Conservation (phyloP, 768 basidiomycete genomes). For the Nidula microcarpa region DNA sequence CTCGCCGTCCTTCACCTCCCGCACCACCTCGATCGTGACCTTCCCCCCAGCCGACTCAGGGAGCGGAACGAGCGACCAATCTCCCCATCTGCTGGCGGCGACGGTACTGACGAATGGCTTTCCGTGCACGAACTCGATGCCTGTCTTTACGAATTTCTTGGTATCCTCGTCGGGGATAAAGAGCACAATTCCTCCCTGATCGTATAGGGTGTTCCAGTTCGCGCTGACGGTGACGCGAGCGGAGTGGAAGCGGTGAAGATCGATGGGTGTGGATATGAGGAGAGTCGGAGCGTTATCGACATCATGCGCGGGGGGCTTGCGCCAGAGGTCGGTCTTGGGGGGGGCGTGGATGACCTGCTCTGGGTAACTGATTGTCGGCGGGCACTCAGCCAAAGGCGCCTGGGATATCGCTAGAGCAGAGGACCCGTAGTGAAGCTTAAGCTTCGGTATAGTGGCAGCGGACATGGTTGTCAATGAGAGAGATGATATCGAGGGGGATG, state of each 20-base stretch:
- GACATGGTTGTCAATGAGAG: not conserved
- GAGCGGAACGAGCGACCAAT: constrained; percentile 26
- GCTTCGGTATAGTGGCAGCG: constrained; percentile 13
- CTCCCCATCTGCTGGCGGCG: constrained; percentile 23
- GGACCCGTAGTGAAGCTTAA: constrained; percentile 25
- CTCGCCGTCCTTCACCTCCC: constrained; percentile 21
- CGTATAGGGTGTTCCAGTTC: constrained; percentile 23
- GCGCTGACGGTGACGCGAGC: constrained; percentile 24
- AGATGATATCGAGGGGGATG: too few species aligned
- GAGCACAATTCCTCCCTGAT: constrained; percentile 25
- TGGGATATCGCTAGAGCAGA: constrained; percentile 27
- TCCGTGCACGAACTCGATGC: constrained; percentile 25
- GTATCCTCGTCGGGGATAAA: constrained; percentile 28
- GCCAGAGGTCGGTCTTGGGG: constrained; percentile 28
- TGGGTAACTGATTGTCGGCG: constrained; percentile 17
- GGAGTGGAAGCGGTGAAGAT: constrained; percentile 24
- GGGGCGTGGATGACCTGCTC: constrained; percentile 17
- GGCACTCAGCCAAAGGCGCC: constrained; percentile 7
- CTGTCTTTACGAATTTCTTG: constrained; percentile 27
- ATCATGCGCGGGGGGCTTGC: constrained; percentile 24
- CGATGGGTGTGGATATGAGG: constrained; percentile 20
- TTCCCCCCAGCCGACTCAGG: constrained; percentile 17
- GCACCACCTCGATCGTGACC: constrained; percentile 23
- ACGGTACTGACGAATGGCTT: constrained; percentile 24
- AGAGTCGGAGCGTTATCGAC: constrained; percentile 25